Evolutionary conservation across 495 filamentous ascomycete genomes (phyloP).

Genomic region (Immersiella caudata): DNA sequence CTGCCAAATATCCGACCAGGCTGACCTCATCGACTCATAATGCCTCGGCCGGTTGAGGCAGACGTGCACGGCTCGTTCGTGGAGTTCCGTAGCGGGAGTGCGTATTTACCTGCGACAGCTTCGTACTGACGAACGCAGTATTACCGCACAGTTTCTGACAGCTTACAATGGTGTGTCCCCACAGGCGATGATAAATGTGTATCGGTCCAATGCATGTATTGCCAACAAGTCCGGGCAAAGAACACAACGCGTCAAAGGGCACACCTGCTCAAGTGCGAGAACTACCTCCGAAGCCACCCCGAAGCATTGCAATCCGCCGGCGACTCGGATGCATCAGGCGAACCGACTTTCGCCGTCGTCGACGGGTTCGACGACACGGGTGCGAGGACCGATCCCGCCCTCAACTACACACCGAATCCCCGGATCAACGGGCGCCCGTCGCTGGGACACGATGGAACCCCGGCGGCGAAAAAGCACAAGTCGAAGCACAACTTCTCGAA

Average conservation of each 20-base stretch:
- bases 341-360: slow-evolving; percentile 14
- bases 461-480: slow-evolving; percentile 37
- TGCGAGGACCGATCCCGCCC: slow-evolving; percentile 16
- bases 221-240: slow-evolving; percentile 33
- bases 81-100: slow-evolving; percentile 33
- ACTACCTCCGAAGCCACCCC: slow-evolving; percentile 35
- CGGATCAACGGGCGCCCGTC: slow-evolving; percentile 34
- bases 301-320: slow-evolving; percentile 22
- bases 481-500: slow-evolving; percentile 16
- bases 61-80: slow-evolving; percentile 35
- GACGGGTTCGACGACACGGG: slow-evolving; percentile 12
- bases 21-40: neutral
- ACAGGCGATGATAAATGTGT: slow-evolving; percentile 29
- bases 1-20: neutral
- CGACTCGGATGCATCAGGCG: neutral
- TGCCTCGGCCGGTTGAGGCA: slow-evolving; percentile 32
- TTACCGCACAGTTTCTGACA: neutral
- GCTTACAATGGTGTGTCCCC: slow-evolving; percentile 9
- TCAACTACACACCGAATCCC: slow-evolving; percentile 35
- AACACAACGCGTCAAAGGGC: slow-evolving; percentile 40
- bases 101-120: slow-evolving; percentile 16
- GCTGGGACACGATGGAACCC: slow-evolving; percentile 24
- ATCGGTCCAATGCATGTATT: slow-evolving; percentile 35
- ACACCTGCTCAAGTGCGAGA: slow-evolving; percentile 32
- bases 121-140: neutral